A percentile compares a stretch with the other conserved stretches of the same genome.
phyloP scores from a whole-genome alignment of 768 basidiomycete genomes.

The Serendipita indica region DNA sequence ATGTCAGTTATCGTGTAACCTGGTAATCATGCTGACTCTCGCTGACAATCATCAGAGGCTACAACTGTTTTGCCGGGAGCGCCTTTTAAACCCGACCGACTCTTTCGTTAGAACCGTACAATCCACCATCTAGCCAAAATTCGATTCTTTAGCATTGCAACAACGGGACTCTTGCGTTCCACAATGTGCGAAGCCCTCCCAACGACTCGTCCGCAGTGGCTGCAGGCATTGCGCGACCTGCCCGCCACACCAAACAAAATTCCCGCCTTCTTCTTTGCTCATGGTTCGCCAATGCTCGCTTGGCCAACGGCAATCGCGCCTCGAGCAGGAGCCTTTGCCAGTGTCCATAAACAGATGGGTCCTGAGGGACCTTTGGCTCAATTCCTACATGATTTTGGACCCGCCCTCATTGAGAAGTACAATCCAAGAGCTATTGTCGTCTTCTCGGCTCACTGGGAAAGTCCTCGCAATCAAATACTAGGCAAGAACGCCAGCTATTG shows the following conservation, averaged over 20 bases:
- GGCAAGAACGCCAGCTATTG: neutral
- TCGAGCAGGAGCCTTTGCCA: neutral
- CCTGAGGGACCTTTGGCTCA: constrained; percentile 37
- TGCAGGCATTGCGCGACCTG: constrained; percentile 36
- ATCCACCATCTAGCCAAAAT: neutral
- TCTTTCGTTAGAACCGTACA: too few relatives aligned
- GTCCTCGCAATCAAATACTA: constrained; percentile 26
- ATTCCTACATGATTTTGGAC: constrained; percentile 55
- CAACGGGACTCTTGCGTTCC: neutral
- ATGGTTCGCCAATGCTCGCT: constrained; percentile 42
- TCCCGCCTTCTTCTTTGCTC: constrained; percentile 63
- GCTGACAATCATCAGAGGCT: too few relatives aligned
- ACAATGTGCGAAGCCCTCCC: constrained; percentile 16
- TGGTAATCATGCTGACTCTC: too few relatives aligned
- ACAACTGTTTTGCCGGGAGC: too few relatives aligned
- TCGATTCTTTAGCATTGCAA: neutral
- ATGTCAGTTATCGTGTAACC: too few relatives aligned
- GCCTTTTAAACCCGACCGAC: too few relatives aligned
- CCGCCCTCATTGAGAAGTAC: constrained; percentile 50
- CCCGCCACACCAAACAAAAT: constrained; percentile 45
- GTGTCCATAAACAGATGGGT: constrained; percentile 22
- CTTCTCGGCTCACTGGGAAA: constrained; percentile 77
- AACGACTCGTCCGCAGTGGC: constrained; percentile 33
- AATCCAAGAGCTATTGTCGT: constrained; percentile 65
- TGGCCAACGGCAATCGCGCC: constrained; percentile 21